Evolutionary conservation across 1,139 yeast genomes (phyloP).

Genomic region (Candida neerlandica): DNA sequence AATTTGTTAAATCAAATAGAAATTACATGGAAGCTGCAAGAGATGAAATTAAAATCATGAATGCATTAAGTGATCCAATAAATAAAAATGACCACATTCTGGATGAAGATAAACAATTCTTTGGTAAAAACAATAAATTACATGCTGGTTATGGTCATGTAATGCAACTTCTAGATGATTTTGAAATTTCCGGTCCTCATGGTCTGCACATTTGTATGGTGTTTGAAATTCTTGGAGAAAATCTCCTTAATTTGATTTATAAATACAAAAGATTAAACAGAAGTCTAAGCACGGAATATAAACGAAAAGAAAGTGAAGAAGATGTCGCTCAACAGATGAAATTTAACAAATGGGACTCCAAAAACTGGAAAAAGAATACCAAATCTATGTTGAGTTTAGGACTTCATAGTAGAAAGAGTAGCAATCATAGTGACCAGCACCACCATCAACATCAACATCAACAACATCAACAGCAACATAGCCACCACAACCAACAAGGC

Average conservation of each 20-base stretch:
- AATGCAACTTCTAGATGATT: constrained; percentile 43
- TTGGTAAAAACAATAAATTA: constrained; percentile 14
- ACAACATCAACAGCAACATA: constrained; percentile 3
- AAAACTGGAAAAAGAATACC: constrained; percentile 24
- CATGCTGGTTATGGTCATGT: constrained; percentile 45
- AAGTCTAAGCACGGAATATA: constrained; percentile 15
- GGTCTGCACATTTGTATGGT: constrained; percentile 49
- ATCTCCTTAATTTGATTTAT: constrained; percentile 40
- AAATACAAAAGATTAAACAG: constrained; percentile 31
- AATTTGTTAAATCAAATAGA: constrained; percentile 42
- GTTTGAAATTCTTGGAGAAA: constrained; percentile 47
- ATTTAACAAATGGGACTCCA: constrained; percentile 27
- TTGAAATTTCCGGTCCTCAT: constrained; percentile 44
- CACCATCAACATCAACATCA: background rate
- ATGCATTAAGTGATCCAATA: constrained; percentile 22
- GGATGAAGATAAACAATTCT: constrained; percentile 18
- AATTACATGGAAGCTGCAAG: constrained; percentile 46
- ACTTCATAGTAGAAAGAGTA: constrained; percentile 17
- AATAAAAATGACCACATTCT: constrained; percentile 29
- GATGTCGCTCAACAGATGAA: constrained; percentile 15
- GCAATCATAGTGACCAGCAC: background rate
- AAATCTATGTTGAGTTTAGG: constrained; percentile 31
- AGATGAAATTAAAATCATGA: constrained; percentile 42
- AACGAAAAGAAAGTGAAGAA: constrained; percentile 12
- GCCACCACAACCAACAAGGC: too few species aligned